Base-by-base conservation (phyloP, 345 rosid species). In the Angophora floribunda region DNA sequence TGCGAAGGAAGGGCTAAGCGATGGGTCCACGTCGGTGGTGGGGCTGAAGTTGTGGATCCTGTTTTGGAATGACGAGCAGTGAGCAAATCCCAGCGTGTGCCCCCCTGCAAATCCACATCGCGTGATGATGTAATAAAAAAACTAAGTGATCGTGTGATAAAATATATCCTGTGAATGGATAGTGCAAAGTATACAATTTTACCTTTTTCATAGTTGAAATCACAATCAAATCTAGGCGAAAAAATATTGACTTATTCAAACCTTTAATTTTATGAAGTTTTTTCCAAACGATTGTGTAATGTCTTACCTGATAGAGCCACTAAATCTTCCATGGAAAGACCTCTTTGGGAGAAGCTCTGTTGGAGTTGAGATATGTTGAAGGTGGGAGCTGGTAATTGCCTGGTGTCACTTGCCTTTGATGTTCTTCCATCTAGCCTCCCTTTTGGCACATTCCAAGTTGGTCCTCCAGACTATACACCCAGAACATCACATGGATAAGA, bases 361-460 rank as follows among this genome's bases (percentile, higher is more conserved):
- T 92, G 91, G 61, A 97, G 91, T 59, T 94, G 98, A 86, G 98
- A 92, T 57, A 96, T 92, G 92, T 95, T 96, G 86, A 95, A 96
- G 75, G 87, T 88, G 59, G 99, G 99, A 91, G 94, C 95, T 85
- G 99, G 99, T 87, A 96, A 85, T 89, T 93, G 99, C 90, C 95
- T 92, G 65, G 99, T 96, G 16, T 97, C 98, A 17, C 53, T 91
- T 86, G 99, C 99, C 89, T 90, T 94, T 21, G 99, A 95, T 84
- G 95, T 92, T 90, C 97, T 95, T 57, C 99, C 99, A 87, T 97
- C 98, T 91, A 94, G 92, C 92, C 99, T 93, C 41, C 99, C 98
- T 90, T 96, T 96, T 0, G 96, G 99, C 32, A 97, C 99, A 47
- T 91, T 92, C 99, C 99, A 97, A 82, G 88, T 89, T 1, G 99